Evolutionary conservation across 371 early-diverging fungal species (phyloP).

Genomic region (Mortierella sp.): DNA sequence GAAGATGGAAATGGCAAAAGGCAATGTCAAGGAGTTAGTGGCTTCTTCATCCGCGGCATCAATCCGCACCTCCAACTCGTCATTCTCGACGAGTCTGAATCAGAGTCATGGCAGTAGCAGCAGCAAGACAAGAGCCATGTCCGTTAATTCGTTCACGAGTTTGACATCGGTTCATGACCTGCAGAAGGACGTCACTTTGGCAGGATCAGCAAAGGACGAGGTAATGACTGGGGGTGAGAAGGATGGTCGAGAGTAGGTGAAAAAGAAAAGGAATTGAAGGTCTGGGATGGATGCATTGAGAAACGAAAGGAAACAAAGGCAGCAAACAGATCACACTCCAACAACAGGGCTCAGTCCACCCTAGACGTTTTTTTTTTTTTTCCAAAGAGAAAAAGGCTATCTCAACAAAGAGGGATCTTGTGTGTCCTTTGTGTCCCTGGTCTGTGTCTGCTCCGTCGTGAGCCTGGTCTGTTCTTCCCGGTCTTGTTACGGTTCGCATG

Average conservation of each 20-base stretch:
- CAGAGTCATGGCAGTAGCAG: too few relatives aligned
- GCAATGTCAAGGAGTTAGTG: slow-evolving; percentile 19
- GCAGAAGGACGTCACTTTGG: slow-evolving; percentile 8
- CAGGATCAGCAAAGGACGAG: slow-evolving; percentile 25
- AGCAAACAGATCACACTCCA: too few relatives aligned
- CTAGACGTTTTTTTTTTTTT: too few relatives aligned
- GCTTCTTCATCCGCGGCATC: slow-evolving; percentile 14
- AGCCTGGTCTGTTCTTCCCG: too few relatives aligned
- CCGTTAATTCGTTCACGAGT: slow-evolving; percentile 30
- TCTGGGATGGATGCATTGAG: background rate
- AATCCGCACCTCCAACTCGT: slow-evolving; percentile 17
- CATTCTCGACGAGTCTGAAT: slow-evolving; percentile 8
- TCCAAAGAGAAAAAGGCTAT: too few relatives aligned
- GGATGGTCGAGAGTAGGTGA: background rate
- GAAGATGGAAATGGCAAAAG: background rate
- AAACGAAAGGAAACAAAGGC: background rate
- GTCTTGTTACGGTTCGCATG: too few relatives aligned
- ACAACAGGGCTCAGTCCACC: too few relatives aligned
- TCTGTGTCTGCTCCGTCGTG: too few relatives aligned
- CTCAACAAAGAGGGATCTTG: too few relatives aligned
- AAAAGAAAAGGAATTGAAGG: too few relatives aligned
- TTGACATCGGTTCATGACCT: slow-evolving; percentile 24
- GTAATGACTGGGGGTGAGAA: slow-evolving; percentile 8
- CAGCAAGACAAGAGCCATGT: slow-evolving; percentile 15
- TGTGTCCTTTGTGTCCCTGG: too few relatives aligned